Base-by-base conservation (phyloP, 2,329 filamentous ascomycete genomes). In the Colletotrichum australisinense region DNA sequence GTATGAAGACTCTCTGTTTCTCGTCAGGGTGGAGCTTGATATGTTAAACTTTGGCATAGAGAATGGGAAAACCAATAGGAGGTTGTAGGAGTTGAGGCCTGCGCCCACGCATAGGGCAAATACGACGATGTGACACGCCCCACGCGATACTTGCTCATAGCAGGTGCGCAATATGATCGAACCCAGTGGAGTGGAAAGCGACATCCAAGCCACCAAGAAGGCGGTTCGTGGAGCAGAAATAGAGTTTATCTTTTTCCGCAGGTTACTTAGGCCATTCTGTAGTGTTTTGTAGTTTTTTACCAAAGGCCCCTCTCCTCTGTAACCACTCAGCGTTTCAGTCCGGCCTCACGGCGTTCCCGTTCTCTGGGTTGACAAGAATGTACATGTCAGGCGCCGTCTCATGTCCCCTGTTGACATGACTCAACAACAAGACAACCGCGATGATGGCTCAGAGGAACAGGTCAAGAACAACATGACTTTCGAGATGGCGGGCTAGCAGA, bases 311-410 rank as follows among this genome's bases (percentile, higher is more conserved):
- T 68, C 58, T 8, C 3, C 57, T 52, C 64, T 63, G 69, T 58
- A 32, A 68, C 69, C 28, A 12, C 8, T 63, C 38, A 30, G 38
- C 58, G 69, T 68, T 68, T 72, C 69, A 72, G 52, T n/a, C 12
- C 26, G 6, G 46, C 32, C 14, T 62, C 56, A 42, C 63, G 56
- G 32, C 49, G 26, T 62, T n/a, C 49, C 63, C 46, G 63, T 42
- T 38, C 30, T 28, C n/a, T 56, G 49, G 38, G 14, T 56, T 30
- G 6, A 32, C 24, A 28, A 56, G 12, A 53, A 11, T 8, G 24
- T 22, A 24, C 59, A 30, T 64, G 24, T 60, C 32, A 14, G 6
- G 11, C 14, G 32, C 9, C 46, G 46, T 60, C 57, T 63, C 64
- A 58, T n/a, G 4, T 58, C 14, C n/a, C 65, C 4, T 52, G 58